Evolutionary conservation across 208 protist species (phyloP), one percentile per base, ranked within the genome.

Genomic region (Porcisia deanei): DNA sequence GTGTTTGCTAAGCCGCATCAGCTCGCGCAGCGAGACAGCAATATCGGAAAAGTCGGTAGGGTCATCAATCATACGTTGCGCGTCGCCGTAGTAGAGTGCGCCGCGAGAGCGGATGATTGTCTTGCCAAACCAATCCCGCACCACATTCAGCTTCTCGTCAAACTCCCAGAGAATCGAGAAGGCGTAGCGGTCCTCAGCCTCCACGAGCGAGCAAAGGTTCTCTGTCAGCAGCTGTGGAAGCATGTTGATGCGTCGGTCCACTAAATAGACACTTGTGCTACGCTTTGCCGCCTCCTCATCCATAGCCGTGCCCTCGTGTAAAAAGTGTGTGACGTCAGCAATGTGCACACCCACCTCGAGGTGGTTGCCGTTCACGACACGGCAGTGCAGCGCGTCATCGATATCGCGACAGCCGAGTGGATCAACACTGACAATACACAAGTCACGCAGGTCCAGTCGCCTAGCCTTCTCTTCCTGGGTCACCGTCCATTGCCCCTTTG

Each of bases 301-400:
- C 75, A 99, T 92, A 9, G 94, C 60, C 1, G 96, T 94, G 37
- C 90, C 85, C 69, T 99, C 94, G 25, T 88, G 80, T 8, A 99
- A 80, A 88, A 99, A 99, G 85, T 98, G 88, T 5, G 97, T 93
- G 0, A 99, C 98, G 82, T 99, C 98, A 18, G 98, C 98, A 79
- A 99, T 99, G 84, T 99, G 98, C 65, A 99, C 98, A 65, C 98
- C 98, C 30, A 99, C 89, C 79, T 99, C 92, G 43, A 98, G 67
- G 79, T 97, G 87, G 54, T 93, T 94, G 58, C 88, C 85, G 59
- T 89, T 87, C 22, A 98, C 82, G 55, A 84, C 68, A n/a, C 90
- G 88, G 80, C 88, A 96, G 77, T 97, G 94, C 34, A 98, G 75
- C 34, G 89, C 95, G 65, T 97, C 91, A 49, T 97, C 94, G 64